A percentile compares a stretch with the other conserved stretches of the same genome.
Conservation (phyloP, 2,329 filamentous ascomycete species). For the Claviceps quebecensis region DNA sequence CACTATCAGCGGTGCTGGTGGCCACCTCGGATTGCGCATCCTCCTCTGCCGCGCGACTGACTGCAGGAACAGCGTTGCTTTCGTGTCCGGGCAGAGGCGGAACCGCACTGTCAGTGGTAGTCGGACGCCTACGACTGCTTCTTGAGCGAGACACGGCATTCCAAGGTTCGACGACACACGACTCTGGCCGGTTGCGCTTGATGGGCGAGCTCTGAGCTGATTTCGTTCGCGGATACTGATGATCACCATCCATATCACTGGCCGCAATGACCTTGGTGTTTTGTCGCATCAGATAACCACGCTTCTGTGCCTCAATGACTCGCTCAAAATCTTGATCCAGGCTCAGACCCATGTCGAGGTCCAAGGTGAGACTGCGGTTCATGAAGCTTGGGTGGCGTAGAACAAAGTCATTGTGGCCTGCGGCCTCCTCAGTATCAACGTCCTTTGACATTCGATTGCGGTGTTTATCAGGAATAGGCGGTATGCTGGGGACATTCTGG, state of each 20-base stretch:
- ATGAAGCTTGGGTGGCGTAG: slow-evolving; percentile 61
- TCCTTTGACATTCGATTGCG: slow-evolving; percentile 39
- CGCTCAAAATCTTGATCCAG: slow-evolving; percentile 88
- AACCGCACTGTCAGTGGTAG: slow-evolving; percentile 40
- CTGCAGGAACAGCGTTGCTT: slow-evolving; percentile 55
- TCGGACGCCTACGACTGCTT: slow-evolving; percentile 40
- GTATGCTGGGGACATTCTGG: slow-evolving; percentile 48
- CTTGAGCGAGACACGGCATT: slow-evolving; percentile 62
- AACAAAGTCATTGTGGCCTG: slow-evolving; percentile 28
- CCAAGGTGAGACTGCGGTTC: slow-evolving; percentile 68
- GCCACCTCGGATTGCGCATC: slow-evolving; percentile 42
- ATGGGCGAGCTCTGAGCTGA: slow-evolving; percentile 55
- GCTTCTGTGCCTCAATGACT: slow-evolving; percentile 95
- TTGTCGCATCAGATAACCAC: slow-evolving; percentile 95
- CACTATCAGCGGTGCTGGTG: slow-evolving; percentile 58
- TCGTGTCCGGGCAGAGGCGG: slow-evolving; percentile 81
- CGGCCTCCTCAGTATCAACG: slow-evolving; percentile 23
- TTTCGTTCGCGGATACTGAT: slow-evolving; percentile 40
- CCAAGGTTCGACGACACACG: slow-evolving; percentile 96
- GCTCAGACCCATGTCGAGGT: slow-evolving; percentile 71
- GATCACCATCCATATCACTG: slow-evolving; percentile 56
- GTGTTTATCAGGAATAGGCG: slow-evolving; percentile 47
- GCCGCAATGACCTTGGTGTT: slow-evolving; percentile 95
- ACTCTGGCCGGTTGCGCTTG: slow-evolving; percentile 70
- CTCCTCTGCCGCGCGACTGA: slow-evolving; percentile 56